Evolutionary conservation across 2,329 filamentous ascomycete genomes (phyloP).

Genomic region (Geosmithia flava): DNA sequence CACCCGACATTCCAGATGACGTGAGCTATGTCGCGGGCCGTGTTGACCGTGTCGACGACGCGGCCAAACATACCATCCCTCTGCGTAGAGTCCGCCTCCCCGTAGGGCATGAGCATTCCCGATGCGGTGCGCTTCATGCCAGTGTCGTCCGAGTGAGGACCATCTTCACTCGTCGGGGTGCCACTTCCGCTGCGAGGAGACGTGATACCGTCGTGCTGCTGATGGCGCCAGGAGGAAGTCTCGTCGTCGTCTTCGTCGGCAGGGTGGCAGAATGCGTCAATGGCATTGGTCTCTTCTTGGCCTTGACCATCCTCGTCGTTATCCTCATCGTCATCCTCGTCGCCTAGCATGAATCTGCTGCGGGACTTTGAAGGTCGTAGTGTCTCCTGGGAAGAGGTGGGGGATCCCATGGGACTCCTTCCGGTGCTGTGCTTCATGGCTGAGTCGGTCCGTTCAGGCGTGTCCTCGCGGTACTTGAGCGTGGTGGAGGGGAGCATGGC

Average conservation of each 20-base stretch:
- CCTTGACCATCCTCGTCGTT: not conserved
- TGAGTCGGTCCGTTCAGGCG: conserved; percentile 51
- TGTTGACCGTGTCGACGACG: conserved; percentile 71
- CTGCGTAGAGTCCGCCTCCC: conserved; percentile 53
- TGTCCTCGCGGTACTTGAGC: conserved; percentile 71
- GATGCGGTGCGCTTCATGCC: conserved; percentile 70
- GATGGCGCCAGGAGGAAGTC: conserved; percentile 8
- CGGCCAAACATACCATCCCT: conserved; percentile 60
- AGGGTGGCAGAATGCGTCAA: conserved; percentile 16
- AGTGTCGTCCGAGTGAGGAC: not conserved
- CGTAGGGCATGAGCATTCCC: conserved; percentile 85
- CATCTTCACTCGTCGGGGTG: not conserved
- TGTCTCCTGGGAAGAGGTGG: conserved; percentile 74
- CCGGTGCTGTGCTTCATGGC: conserved; percentile 48
- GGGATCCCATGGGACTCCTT: conserved; percentile 44
- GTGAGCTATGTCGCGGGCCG: conserved; percentile 56
- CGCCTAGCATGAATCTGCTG: conserved; percentile 49
- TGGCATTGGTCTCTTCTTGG: conserved; percentile 2
- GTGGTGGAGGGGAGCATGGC: conserved; percentile 81
- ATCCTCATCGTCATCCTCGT: conserved; percentile 43
- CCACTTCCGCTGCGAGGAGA: conserved; percentile 8
- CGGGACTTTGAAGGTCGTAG: conserved; percentile 58
- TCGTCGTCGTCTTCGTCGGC: conserved; percentile 11
- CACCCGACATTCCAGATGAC: conserved; percentile 62
- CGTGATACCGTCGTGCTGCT: not conserved